Evolutionary conservation across 2,329 filamentous ascomycete genomes (phyloP).

Genomic region (Fusarium globosum): DNA sequence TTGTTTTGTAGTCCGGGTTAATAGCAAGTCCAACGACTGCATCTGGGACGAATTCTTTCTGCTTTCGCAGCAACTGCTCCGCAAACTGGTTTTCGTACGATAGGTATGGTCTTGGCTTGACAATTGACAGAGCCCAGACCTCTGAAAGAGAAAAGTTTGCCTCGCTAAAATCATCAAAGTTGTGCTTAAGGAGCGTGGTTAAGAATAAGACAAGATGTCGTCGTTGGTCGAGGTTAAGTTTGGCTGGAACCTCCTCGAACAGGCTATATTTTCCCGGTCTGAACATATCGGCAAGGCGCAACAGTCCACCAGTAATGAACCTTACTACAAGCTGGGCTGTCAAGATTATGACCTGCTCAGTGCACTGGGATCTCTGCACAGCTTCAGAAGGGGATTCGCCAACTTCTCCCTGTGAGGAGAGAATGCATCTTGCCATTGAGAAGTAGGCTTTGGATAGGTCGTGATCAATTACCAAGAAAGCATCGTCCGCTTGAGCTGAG

Average conservation of each 20-base stretch:
- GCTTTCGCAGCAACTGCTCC: conserved; percentile 56
- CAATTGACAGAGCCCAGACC: conserved; percentile 64
- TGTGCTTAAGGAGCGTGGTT: conserved; percentile 59
- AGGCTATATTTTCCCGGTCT: conserved; percentile 60
- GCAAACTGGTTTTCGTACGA: conserved; percentile 63
- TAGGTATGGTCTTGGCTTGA: conserved; percentile 60
- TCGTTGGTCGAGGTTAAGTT: conserved; percentile 55
- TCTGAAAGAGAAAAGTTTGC: conserved; percentile 59
- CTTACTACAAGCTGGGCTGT: conserved; percentile 59
- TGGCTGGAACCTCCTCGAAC: conserved; percentile 57
- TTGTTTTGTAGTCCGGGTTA: conserved; percentile 60
- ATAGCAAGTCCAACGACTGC: conserved; percentile 51
- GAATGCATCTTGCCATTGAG: conserved; percentile 56
- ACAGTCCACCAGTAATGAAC: conserved; percentile 58
- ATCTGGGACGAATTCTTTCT: conserved; percentile 57
- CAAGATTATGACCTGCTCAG: conserved; percentile 58
- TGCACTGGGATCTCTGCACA: conserved; percentile 48
- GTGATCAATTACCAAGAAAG: conserved; percentile 58
- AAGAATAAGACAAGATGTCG: conserved; percentile 64
- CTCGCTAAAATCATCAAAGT: conserved; percentile 59
- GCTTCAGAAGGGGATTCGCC: conserved; percentile 23
- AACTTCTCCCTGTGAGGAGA: conserved; percentile 41
- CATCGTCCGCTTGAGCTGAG: conserved; percentile 60
- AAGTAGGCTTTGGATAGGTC: conserved; percentile 61
- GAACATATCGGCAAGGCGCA: conserved; percentile 59